Evolutionary conservation across 139 green algal species (phyloP), one percentile per base, ranked within the genome.

Genomic region (Yamagishiella unicocca): DNA sequence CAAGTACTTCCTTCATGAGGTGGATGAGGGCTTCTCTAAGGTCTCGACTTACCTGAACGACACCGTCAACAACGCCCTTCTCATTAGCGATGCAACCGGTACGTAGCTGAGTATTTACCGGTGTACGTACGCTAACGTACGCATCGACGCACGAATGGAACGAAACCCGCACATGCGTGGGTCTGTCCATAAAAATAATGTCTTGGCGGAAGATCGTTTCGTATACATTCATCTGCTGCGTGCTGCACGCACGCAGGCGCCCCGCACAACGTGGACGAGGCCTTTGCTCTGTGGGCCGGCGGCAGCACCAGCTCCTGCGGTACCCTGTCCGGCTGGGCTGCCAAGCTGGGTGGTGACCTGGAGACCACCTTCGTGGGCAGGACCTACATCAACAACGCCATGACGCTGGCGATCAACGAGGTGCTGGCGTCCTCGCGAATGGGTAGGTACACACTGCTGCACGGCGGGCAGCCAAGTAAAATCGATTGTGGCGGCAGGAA

Each of bases 1-100:
- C 37, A 84, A 84, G 54, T 84, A 84, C 55, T 19, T 58, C 31
- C 22, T 84, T 45, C 77, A 84, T 29, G 77, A 84, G 37, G 38
- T 84, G 3, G 77, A 84, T 25, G 77, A 73, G 77, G 77, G 21
- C 55, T 40, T 1, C 77, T 61, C 31, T 55, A 84, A 84, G 77
- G 55, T 73, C 29, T 29, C 38, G 9, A 55, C 8, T 25, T 84
- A 84, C 55, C 8, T 84, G 55, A 50, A 70, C 54, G 53, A 31
- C 33, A 50, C 76, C 76, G 21, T 9, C 76, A 46, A 67, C 40
- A 78, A 78, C 70, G 70, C 33, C 38, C 2, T 55, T 21, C 70
- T 78, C 12, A 78, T 78, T 21, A 58, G 38, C 35, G 77, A 84
- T n/a, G 77, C 37, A 8, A 6, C 38, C 17, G 77, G 77, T 84